phyloP scores from a whole-genome alignment of 2,329 filamentous ascomycete species.

The Fusarium tuaranense region DNA sequence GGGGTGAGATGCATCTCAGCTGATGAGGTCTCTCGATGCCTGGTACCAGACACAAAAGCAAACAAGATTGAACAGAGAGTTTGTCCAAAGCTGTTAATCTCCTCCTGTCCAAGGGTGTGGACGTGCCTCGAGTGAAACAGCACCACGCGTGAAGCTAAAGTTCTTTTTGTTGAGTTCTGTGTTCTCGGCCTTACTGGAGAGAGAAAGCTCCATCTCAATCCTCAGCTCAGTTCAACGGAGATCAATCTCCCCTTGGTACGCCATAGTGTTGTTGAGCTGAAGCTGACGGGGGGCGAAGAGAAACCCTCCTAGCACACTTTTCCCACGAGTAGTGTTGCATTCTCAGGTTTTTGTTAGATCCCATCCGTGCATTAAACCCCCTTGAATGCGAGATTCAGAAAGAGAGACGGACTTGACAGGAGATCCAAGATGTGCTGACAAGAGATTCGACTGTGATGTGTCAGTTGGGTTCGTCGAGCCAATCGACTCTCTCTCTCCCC shows the following conservation, averaged over 20 bases:
- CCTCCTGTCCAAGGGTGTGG: conserved; percentile 5
- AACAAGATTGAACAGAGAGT: neutral
- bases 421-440: neutral
- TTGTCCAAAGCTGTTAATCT: conserved; percentile 6
- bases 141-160: neutral
- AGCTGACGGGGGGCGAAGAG: neutral
- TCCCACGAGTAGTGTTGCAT: neutral
- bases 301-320: neutral
- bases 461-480: neutral
- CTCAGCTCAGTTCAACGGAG: neutral
- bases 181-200: neutral
- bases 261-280: conserved; percentile 25
- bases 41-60: conserved; percentile 3
- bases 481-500: neutral
- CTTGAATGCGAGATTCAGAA: neutral
- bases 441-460: neutral
- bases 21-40: neutral
- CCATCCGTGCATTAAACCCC: neutral
- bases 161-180: neutral
- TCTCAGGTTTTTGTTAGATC: neutral
- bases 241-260: conserved; percentile 29
- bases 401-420: neutral
- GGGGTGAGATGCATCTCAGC: neutral
- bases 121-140: conserved; percentile 5
- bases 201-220: too few relatives aligned